A percentile compares a stretch with the other conserved stretches of the same genome.
phyloP scores from a whole-genome alignment of 331 rosid species.

The Quercus phellos region DNA sequence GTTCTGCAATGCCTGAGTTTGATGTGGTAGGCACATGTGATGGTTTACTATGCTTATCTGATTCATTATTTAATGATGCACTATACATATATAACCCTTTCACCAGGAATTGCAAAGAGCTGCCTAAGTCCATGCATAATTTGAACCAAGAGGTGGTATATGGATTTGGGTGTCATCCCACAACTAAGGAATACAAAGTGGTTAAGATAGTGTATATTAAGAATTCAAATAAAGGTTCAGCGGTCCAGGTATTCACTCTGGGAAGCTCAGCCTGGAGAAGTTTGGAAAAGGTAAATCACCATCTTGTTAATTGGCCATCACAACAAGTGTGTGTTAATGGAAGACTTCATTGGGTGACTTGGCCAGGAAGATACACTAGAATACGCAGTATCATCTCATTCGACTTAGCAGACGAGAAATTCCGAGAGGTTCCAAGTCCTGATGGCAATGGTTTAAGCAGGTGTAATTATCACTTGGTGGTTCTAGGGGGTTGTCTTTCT shows the following conservation, averaged over 20 bases:
- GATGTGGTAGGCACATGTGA: slow-evolving; percentile 37
- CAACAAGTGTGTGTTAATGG: slow-evolving; percentile 38
- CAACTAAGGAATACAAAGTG: slow-evolving; percentile 31
- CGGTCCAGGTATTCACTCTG: slow-evolving; percentile 23
- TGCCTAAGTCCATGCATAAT: slow-evolving; percentile 22
- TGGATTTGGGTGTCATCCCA: slow-evolving; percentile 28
- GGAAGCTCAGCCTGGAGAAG: slow-evolving; percentile 43
- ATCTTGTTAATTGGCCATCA: slow-evolving; percentile 25
- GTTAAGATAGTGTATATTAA: slow-evolving; percentile 21
- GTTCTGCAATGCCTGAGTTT: slow-evolving; percentile 25
- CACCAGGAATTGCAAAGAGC: slow-evolving; percentile 8
- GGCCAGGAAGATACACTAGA: slow-evolving; percentile 4
- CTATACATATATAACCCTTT: slow-evolving; percentile 37
- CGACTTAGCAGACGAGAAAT: slow-evolving; percentile 35
- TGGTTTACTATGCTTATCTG: slow-evolving; percentile 38
- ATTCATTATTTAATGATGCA: slow-evolving; percentile 22
- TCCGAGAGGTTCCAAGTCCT: slow-evolving; percentile 31
- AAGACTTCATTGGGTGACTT: slow-evolving; percentile 47
- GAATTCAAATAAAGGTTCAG: slow-evolving; percentile 7
- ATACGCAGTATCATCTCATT: slow-evolving; percentile 38
- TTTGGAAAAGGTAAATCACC: slow-evolving; percentile 12
- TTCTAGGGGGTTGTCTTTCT: slow-evolving; percentile 34
- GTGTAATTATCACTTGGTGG: slow-evolving; percentile 27
- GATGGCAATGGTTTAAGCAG: slow-evolving; percentile 13
- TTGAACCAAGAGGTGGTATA: slow-evolving; percentile 15